phyloP scores from a whole-genome alignment of 768 basidiomycete genomes.

The Exsudoporus frostii region DNA sequence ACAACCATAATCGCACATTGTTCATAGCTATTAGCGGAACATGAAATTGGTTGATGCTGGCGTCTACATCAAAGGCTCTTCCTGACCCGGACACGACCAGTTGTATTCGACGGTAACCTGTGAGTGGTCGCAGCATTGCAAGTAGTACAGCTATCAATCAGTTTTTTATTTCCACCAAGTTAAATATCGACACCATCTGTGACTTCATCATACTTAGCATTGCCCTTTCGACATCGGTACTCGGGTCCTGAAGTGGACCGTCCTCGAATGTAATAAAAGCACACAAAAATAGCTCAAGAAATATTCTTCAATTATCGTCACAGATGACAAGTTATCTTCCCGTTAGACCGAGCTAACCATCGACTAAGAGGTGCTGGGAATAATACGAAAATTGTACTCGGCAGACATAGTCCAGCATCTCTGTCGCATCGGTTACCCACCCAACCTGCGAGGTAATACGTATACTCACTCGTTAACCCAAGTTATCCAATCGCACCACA shows the following conservation, averaged over 20 bases:
- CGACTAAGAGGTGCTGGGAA: too few species aligned
- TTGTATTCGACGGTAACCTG: neutral
- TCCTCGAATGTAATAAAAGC: neutral
- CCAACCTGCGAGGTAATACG: too few species aligned
- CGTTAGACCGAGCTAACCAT: neutral
- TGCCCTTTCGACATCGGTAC: neutral
- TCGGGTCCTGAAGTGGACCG: too few species aligned
- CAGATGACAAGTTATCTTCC: neutral
- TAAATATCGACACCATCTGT: neutral
- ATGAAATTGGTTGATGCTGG: conserved; percentile 65
- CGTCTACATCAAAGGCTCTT: neutral
- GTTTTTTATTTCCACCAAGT: neutral
- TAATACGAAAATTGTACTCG: too few species aligned
- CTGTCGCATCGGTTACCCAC: too few species aligned
- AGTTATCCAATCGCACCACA: too few species aligned
- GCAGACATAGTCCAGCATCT: too few species aligned
- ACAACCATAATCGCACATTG: conserved; percentile 3
- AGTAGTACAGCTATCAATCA: neutral
- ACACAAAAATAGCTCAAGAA: neutral
- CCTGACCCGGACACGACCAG: neutral
- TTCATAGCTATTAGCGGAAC: conserved; percentile 80
- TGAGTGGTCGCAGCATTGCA: neutral
- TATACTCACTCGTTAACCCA: too few species aligned
- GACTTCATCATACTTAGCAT: neutral
- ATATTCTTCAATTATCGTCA: neutral